Percentiles rank a stretch among this genome's conserved stretches.
These are phyloP conservation scores for Globisporangium radiosum DNA, from an alignment of 352 stramenopile species.

Conservation along the genomic window DNA sequence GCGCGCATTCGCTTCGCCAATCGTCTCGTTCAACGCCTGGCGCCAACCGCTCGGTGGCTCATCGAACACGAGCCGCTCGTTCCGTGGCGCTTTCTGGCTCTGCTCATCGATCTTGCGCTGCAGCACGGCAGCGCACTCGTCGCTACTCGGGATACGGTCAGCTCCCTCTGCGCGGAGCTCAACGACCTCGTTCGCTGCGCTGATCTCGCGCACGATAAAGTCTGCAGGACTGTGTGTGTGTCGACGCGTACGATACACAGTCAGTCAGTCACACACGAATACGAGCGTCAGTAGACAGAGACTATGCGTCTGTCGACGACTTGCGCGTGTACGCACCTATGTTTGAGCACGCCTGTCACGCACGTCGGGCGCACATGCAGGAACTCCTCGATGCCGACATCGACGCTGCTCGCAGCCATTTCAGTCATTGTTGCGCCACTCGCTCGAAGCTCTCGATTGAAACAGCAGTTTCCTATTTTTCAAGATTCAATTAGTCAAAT, in stretches of 20 bases:
- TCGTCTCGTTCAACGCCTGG: slow-evolving; percentile 24
- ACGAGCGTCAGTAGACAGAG: not conserved
- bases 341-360: slow-evolving; percentile 37
- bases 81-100: slow-evolving; percentile 21
- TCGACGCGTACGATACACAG: not conserved
- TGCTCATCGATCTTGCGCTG: slow-evolving; percentile 22
- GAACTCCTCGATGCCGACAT: slow-evolving; percentile 46
- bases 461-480: not conserved
- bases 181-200: slow-evolving; percentile 28
- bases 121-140: slow-evolving; percentile 26
- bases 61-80: slow-evolving; percentile 40
- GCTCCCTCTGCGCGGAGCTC: slow-evolving; percentile 18
- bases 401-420: not conserved
- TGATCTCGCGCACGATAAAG: slow-evolving; percentile 73
- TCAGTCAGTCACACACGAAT: not conserved
- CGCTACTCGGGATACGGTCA: slow-evolving; percentile 23
- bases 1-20: slow-evolving; percentile 13
- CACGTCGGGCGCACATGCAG: slow-evolving; percentile 13
- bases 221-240: slow-evolving; percentile 32
- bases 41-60: slow-evolving; percentile 44
- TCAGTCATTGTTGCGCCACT: too few relatives aligned
- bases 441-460: too few relatives aligned
- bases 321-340: slow-evolving; percentile 14
- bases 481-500: not conserved
- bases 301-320: too few relatives aligned